phyloP scores from a whole-genome alignment of 129 eudicot species.

The Flaveria ramosissima region DNA sequence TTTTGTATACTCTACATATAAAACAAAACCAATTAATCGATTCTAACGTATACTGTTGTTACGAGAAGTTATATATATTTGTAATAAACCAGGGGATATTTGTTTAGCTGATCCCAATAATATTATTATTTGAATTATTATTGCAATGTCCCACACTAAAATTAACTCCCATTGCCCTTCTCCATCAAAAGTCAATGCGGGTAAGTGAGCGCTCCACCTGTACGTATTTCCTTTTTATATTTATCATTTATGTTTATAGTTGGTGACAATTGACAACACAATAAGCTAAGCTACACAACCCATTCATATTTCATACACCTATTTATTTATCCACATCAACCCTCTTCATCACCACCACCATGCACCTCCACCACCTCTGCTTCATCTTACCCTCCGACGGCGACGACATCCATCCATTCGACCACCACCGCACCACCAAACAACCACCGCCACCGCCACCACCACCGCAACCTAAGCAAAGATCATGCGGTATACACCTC shows the following conservation, averaged over 20 bases:
- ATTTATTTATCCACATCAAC: conserved; percentile 25
- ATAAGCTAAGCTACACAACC: not conserved
- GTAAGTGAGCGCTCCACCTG: conserved; percentile 44
- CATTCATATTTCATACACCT: not conserved
- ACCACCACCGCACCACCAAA: conserved; percentile 26
- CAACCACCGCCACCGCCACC: conserved; percentile 31
- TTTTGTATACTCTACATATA: no score
- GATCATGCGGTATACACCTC: conserved; percentile 28
- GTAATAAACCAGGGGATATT: no score
- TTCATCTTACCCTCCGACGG: conserved; percentile 58
- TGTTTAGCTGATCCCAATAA: no score
- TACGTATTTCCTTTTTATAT: conserved; percentile 14
- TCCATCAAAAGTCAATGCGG: conserved; percentile 31
- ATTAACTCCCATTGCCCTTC: not conserved
- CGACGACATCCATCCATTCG: conserved; percentile 37
- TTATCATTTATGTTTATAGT: conserved; percentile 8
- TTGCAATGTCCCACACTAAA: conserved; percentile 16
- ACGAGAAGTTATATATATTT: no score
- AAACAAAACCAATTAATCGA: no score
- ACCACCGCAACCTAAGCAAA: conserved; percentile 9
- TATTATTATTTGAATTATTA: no score
- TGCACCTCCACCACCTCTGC: conserved; percentile 68
- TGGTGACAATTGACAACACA: conserved; percentile 29
- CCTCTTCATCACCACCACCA: conserved; percentile 33
- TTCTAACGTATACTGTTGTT: no score